Evolutionary conservation across 805 yeast species (phyloP).

Genomic region (Clavispora carvajalis): DNA sequence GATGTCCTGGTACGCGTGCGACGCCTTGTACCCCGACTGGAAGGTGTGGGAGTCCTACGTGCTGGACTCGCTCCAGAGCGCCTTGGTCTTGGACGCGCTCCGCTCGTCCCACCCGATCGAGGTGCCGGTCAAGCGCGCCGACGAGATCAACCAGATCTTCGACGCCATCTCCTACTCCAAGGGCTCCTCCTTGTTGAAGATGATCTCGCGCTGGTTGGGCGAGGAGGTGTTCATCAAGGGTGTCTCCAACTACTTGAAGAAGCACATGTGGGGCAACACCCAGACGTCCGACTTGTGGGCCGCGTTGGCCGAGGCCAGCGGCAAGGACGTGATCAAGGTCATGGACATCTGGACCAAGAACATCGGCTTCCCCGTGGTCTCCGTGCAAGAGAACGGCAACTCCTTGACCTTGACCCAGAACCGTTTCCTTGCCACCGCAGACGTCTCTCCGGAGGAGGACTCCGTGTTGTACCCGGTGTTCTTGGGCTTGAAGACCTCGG

Average conservation of each 20-base stretch:
- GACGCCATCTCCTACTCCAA: conserved; percentile 80
- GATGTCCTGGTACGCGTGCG: conserved; percentile 85
- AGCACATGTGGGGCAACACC: conserved; percentile 75
- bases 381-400: conserved; percentile 45
- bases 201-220: conserved; percentile 77
- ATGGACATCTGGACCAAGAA: conserved; percentile 81
- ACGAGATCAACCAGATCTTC: conserved; percentile 77
- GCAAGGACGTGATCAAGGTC: conserved; percentile 63
- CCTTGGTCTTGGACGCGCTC: conserved; percentile 69
- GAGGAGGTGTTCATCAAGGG: conserved; percentile 74
- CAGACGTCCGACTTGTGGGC: conserved; percentile 74
- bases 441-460: conserved; percentile 72
- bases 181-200: conserved; percentile 74
- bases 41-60: conserved; percentile 84
- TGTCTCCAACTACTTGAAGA: conserved; percentile 70
- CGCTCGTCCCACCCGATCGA: conserved; percentile 84
- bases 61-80: conserved; percentile 68
- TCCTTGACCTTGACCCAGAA: conserved; percentile 59
- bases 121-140: conserved; percentile 73
- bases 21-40: conserved; percentile 76
- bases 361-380: conserved; percentile 71
- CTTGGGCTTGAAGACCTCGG: conserved; percentile 53
- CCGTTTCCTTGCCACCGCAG: conserved; percentile 73
- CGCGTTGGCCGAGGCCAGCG: conserved; percentile 63
- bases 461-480: conserved; percentile 64